Conservation (phyloP, 169 alveolate species). For the Amoebophrya sp. region DNA sequence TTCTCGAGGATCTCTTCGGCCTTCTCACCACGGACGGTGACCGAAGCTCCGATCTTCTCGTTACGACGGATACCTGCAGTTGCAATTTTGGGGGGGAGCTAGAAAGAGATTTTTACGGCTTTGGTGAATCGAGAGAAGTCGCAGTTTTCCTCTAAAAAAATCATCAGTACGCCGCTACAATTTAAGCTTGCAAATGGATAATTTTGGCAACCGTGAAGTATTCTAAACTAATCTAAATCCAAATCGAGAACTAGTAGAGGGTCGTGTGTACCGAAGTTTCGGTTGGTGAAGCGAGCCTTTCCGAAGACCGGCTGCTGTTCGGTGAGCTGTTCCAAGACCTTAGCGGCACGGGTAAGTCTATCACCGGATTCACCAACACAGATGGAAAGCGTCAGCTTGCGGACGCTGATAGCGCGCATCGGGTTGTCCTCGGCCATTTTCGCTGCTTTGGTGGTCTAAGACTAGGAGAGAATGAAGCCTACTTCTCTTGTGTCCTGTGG, state of each 20-base stretch:
- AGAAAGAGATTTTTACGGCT: too few species aligned
- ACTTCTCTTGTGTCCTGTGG: too few species aligned
- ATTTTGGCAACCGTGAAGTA: too few species aligned
- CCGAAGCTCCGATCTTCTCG: constrained; percentile 97
- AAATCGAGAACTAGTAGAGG: too few species aligned
- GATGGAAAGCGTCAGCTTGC: constrained; percentile 94
- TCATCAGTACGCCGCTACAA: too few species aligned
- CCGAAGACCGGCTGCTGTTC: constrained; percentile 97
- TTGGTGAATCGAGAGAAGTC: too few species aligned
- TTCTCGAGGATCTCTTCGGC: constrained; percentile 96
- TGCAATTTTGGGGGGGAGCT: not conserved
- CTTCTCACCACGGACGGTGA: constrained; percentile 97
- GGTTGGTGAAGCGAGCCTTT: constrained; percentile 65
- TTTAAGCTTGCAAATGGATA: too few species aligned
- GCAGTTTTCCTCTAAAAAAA: too few species aligned
- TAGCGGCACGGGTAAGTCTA: constrained; percentile 97
- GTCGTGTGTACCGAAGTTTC: constrained; percentile 4
- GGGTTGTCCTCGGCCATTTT: constrained; percentile 63
- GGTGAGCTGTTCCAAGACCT: constrained; percentile 96
- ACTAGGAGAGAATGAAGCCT: too few species aligned
- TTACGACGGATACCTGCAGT: constrained; percentile 86
- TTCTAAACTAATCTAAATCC: too few species aligned
- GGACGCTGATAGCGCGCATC: constrained; percentile 97
- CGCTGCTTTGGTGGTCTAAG: not conserved
- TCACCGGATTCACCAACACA: constrained; percentile 99